Percentiles rank a stretch among this genome's conserved stretches.
Conservation (phyloP, 306 rosid species). For the Quercus mongolica region DNA sequence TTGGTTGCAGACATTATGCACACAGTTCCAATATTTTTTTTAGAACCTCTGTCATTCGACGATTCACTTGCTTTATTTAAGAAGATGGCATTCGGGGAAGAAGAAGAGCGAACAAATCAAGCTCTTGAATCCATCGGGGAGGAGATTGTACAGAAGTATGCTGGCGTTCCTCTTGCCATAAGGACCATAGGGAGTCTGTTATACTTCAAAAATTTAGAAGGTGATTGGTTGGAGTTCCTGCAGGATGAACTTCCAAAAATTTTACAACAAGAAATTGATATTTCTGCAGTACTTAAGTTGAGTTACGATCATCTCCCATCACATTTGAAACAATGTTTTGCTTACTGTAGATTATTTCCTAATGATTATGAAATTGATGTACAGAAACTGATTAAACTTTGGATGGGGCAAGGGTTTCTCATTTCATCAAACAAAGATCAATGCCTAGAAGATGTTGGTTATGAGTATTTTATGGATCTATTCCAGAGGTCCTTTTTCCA, state of each 20-base stretch:
- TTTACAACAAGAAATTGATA: constrained; percentile 24
- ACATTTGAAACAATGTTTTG: constrained; percentile 34
- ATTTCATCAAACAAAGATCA: no score
- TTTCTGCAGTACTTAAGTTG: constrained; percentile 27
- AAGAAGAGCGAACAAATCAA: constrained; percentile 2
- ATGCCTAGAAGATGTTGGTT: no score
- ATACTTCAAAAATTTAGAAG: constrained; percentile 11
- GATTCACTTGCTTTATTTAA: constrained; percentile 24
- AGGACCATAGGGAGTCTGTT: constrained; percentile 37
- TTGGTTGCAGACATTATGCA: constrained; percentile 9
- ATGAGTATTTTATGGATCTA: no score
- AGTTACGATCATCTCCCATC: constrained; percentile 31
- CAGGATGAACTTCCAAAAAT: constrained; percentile 29
- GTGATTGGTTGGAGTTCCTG: constrained; percentile 34
- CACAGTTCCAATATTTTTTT: not conserved
- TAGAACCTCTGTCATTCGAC: constrained; percentile 13
- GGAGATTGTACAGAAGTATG: constrained; percentile 28
- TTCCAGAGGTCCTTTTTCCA: no score
- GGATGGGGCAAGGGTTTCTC: no score
- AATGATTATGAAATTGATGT: constrained; percentile 26
- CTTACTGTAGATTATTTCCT: constrained; percentile 40
- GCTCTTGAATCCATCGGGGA: constrained; percentile 15
- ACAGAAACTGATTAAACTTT: constrained; percentile 20
- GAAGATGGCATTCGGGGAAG: constrained; percentile 21
- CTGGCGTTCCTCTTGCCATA: constrained; percentile 25